Evolutionary conservation across 2,329 filamentous ascomycete genomes (phyloP).

Genomic region (Ceratocystis ficicola): DNA sequence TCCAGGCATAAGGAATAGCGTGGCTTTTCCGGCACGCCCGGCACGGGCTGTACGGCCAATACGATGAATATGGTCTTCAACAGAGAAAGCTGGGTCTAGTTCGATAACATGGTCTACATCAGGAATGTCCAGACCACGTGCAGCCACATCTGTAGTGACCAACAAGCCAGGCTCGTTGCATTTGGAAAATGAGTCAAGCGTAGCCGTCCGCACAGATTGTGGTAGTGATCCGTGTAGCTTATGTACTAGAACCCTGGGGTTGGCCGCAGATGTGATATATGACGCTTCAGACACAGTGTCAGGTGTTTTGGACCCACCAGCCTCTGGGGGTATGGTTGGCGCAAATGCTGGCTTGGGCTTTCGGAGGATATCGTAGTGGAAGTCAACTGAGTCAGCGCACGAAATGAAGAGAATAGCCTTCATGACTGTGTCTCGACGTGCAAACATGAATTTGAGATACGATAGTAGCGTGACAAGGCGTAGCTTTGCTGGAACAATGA

Average conservation of each 20-base stretch:
- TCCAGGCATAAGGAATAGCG: constrained; percentile 82
- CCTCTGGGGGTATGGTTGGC: constrained; percentile 23
- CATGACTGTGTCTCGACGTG: constrained; percentile 81
- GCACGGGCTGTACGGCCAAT: constrained; percentile 91
- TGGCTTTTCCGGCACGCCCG: constrained; percentile 72
- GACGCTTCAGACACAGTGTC: constrained; percentile 57
- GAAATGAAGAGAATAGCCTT: constrained; percentile 96
- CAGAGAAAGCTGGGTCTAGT: constrained; percentile 88
- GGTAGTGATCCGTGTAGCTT: constrained; percentile 85
- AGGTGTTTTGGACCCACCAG: constrained; percentile 27
- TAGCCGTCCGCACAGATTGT: constrained; percentile 76
- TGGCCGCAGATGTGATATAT: constrained; percentile 62
- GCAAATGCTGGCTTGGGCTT: constrained; percentile 22
- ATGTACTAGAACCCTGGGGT: constrained; percentile 61
- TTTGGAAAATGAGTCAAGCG: constrained; percentile 65
- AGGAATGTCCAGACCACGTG: constrained; percentile 86
- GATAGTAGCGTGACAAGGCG: constrained; percentile 78
- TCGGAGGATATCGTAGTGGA: constrained; percentile 72
- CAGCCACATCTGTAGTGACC: constrained; percentile 89
- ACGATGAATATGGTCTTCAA: constrained; percentile 86
- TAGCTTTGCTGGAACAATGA: constrained; percentile 77
- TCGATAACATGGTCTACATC: constrained; percentile 92
- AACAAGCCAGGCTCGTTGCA: constrained; percentile 67
- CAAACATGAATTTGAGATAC: constrained; percentile 75
- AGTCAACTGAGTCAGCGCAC: constrained; percentile 92